Base-by-base conservation (phyloP, 2,329 filamentous ascomycete genomes). In the Colletotrichum horii region DNA sequence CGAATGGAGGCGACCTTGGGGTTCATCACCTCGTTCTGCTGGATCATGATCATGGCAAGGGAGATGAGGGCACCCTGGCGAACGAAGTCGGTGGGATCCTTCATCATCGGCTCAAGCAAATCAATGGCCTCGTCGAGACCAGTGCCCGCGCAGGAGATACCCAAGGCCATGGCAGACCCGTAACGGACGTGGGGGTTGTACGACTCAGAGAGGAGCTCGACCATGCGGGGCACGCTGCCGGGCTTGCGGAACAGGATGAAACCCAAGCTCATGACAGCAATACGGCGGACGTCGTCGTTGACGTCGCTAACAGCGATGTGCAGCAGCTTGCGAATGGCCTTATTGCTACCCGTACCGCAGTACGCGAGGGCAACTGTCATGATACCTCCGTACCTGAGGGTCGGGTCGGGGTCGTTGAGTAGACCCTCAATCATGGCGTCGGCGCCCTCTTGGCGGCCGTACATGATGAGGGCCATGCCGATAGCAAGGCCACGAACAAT, bases 171-270 rank as follows among this genome's bases (percentile, higher is more conserved):
- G 69, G 97, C 97, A 24, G 97, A 98, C 82, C 97, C 97, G 81
- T 99, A 99, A 74, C 97, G 94, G 62, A 99, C 97, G 82, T 99
- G 97, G 24, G 97, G 97, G 87, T 99, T 99, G 89, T 99, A 99
- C 1, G 96, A 98, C 85, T 99, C 97, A 7, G 97, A 97, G 24
- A 99, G 92, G 66, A 99, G 92, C 87, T 99, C 97, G 55, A 99
- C 97, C 96, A 99, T 99, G 78, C 97, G 95, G 69, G 97, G 97
- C 19, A 99, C 97, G 81, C 96, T 98, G 80, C 95, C 95, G 61
- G 97, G 95, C 89, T 98, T 99, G 78, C 97, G 92, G 94, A 99
- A 99, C 32, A 99, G 91, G 79, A 99, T 98, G 86, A 99, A 99
- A 56, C 97, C 97, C 83, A 99, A 91, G 85, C 95, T 97, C 94